phyloP scores from a whole-genome alignment of 768 basidiomycete species.

The Coprinopsis cinerea region DNA sequence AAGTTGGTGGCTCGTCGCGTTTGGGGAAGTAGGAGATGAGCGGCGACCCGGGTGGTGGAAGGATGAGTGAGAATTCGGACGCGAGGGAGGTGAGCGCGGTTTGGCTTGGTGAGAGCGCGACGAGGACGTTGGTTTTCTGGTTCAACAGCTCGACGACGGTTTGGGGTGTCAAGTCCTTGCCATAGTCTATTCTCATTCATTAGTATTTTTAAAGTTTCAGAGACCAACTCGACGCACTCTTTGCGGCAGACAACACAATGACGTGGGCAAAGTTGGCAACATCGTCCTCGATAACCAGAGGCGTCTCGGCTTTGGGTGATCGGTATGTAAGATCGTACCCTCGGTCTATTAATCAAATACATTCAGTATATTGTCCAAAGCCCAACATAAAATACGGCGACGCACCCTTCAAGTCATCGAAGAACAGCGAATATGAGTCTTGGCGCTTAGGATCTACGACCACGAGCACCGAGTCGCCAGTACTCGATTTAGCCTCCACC shows the following conservation, averaged over 20 bases:
- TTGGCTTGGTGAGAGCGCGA: constrained; percentile 74
- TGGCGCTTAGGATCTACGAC: constrained; percentile 71
- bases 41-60: constrained; percentile 78
- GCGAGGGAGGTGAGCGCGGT: constrained; percentile 73
- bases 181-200: constrained; percentile 54
- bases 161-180: constrained; percentile 77
- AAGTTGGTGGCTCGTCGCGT: constrained; percentile 53
- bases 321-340: constrained; percentile 90
- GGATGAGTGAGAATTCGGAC: constrained; percentile 86
- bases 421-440: constrained; percentile 79
- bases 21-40: constrained; percentile 84
- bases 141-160: constrained; percentile 66
- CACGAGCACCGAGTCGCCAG: constrained; percentile 78
- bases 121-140: constrained; percentile 73
- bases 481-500: constrained; percentile 63
- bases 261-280: constrained; percentile 78
- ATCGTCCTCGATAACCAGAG: constrained; percentile 63
- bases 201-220: constrained; percentile 3
- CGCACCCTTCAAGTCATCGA: constrained; percentile 67
- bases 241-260: constrained; percentile 82
- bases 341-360: constrained; percentile 39
- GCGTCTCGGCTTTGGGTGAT: constrained; percentile 66
- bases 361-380: not conserved
- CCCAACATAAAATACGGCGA: too few relatives aligned
- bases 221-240: constrained; percentile 48